Conservation (phyloP, 164 flowering plant genomes). For the Vitis rotundifolia region DNA sequence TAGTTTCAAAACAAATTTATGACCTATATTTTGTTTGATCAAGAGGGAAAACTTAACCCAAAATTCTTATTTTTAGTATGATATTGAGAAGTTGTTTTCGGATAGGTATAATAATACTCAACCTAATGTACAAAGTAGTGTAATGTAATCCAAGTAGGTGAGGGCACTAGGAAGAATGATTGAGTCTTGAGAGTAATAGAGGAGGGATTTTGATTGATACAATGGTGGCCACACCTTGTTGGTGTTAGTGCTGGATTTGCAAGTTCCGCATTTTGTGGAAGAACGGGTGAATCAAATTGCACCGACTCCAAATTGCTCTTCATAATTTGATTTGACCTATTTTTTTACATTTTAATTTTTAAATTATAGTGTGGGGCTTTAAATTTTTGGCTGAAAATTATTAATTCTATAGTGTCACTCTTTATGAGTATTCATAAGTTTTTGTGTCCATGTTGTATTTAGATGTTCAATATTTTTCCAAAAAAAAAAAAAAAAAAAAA, state of each 20-base stretch:
- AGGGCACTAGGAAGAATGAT: neutral
- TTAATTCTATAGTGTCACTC: neutral
- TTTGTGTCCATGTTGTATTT: too few relatives aligned
- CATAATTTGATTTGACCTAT: neutral
- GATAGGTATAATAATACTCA: too few relatives aligned
- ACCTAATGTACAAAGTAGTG: too few relatives aligned
- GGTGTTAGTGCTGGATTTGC: neutral
- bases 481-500: too few relatives aligned
- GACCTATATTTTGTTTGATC: too few relatives aligned
- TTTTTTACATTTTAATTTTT: neutral
- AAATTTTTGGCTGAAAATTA: neutral
- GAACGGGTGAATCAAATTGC: neutral
- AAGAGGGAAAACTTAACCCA: too few relatives aligned
- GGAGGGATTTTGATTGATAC: neutral
- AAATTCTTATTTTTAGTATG: too few relatives aligned
- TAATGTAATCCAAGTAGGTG: neutral
- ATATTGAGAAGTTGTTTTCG: too few relatives aligned
- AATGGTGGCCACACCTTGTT: neutral
- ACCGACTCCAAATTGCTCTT: neutral
- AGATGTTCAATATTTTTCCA: too few relatives aligned
- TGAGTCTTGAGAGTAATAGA: neutral
- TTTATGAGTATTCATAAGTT: neutral
- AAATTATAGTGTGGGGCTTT: neutral
- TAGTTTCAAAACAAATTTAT: too few relatives aligned
- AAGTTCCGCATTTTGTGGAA: slow-evolving; percentile 1